Evolutionary conservation across 129 eudicot genomes (phyloP), one percentile per base, ranked within the genome.

Genomic region (Flaveria trinervia): DNA sequence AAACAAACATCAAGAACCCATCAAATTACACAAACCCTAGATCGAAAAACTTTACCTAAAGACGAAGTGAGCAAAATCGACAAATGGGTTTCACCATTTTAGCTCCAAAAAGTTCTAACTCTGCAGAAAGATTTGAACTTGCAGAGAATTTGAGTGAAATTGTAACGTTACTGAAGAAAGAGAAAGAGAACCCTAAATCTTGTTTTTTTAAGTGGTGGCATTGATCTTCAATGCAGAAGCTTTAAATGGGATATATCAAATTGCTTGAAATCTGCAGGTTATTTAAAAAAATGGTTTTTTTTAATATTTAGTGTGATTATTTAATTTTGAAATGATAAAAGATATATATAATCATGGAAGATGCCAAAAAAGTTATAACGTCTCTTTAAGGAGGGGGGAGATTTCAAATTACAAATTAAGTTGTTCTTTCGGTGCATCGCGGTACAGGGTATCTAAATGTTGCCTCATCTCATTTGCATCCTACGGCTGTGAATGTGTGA

Each of bases 321-420:
- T 70, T 52, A 39, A 68, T 55, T 55, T 77, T 56, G 68, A 30
- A 74, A 77, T 48, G 7, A 30, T 43, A 41, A 72, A 72, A 72
- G 28, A 59, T 39, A 65, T 36, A 65, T 36, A 25, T 13, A 77
- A 20, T 25, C 49, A 18, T 83, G 72, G 75, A 83, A 88, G 88
- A 83, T 71, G 88, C 80, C 83, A 80, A 84, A 84, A 80, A 80
- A 75, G 71, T 64, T 79, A 69, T 82, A 92, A 92, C 96, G 97
- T 87, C 97, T 89, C 96, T 89, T 87, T 90, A 65, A 56, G 65
- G 39, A 75, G 95, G 79, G 86, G 86, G 88, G 86, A 65, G 88
- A 86, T 80, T 92, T 89, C 96, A 92, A 92, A 92, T 89, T 88
- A 80, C 85, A 71, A 81, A 83, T 17, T 71, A 11, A 13, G 54